Percentiles rank a stretch among this genome's conserved stretches.
phyloP scores from a whole-genome alignment of 2,329 filamentous ascomycete genomes.

The Falciphora oryzae region DNA sequence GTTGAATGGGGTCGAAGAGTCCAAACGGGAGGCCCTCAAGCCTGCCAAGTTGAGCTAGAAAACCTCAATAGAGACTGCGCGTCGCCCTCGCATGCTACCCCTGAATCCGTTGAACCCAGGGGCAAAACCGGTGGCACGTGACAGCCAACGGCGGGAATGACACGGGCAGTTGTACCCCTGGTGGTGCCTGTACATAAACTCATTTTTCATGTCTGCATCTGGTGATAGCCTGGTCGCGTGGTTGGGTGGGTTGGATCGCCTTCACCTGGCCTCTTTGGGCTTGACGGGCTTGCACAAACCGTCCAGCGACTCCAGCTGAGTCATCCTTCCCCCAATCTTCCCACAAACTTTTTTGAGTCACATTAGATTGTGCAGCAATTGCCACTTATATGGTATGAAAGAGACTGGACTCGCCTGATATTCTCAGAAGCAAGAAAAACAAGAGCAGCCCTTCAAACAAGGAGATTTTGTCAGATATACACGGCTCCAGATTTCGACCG shows the following conservation, averaged over 20 bases:
- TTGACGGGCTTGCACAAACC: not conserved
- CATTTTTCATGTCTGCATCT: not conserved
- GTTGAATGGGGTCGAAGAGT: constrained; percentile 52
- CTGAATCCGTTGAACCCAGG: not conserved
- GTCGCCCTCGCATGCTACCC: not conserved
- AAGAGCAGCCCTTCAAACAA: too few relatives aligned
- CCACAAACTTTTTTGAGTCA: not conserved
- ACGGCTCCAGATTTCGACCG: not conserved
- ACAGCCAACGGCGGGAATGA: not conserved
- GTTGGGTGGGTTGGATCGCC: too few relatives aligned
- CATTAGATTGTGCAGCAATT: not conserved
- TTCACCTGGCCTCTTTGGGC: too few relatives aligned
- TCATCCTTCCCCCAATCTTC: not conserved
- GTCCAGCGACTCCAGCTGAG: not conserved
- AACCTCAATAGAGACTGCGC: not conserved
- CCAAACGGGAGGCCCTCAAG: constrained; percentile 29
- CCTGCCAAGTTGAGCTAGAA: constrained; percentile 23
- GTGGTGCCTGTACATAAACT: not conserved
- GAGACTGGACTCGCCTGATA: not conserved
- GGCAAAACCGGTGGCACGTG: not conserved
- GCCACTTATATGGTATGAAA: not conserved
- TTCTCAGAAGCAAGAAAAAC: not conserved
- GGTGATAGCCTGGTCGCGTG: too few relatives aligned
- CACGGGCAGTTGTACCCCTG: not conserved
- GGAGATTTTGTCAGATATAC: not conserved